Percentiles rank a stretch among this genome's conserved stretches.
phyloP scores from a whole-genome alignment of 805 yeast genomes.

The Ascoidea tarda region DNA sequence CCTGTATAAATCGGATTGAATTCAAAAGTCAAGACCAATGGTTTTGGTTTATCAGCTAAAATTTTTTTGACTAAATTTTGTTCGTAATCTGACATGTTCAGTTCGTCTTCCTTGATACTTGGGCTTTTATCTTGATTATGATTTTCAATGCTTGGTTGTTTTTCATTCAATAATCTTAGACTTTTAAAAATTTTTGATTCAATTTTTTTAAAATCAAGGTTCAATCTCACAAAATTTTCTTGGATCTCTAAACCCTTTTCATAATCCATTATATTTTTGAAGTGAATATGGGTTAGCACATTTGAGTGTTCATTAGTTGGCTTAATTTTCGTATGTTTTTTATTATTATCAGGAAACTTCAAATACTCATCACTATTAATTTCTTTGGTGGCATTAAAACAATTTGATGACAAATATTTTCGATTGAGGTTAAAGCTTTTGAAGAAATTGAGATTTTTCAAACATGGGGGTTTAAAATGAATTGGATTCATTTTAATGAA shows the following conservation, averaged over 20 bases:
- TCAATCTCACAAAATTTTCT: conserved; percentile 37
- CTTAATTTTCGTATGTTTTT: background rate
- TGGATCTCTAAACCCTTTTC: conserved; percentile 41
- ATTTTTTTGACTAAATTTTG: conserved; percentile 28
- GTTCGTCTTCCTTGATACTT: background rate
- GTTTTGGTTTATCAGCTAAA: conserved; percentile 34
- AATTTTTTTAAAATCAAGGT: conserved; percentile 40
- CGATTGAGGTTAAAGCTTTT: no score
- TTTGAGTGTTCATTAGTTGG: background rate
- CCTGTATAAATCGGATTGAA: conserved; percentile 82
- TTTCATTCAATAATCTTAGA: conserved; percentile 15
- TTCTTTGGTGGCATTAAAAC: no score
- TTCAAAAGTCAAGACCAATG: conserved; percentile 69
- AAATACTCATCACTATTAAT: no score
- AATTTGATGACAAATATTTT: no score
- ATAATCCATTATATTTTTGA: conserved; percentile 18
- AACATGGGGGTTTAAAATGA: no score
- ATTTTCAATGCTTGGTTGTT: conserved; percentile 9
- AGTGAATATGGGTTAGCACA: conserved; percentile 5
- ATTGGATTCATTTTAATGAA: no score
- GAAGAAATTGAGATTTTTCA: no score
- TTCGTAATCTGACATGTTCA: conserved; percentile 30
- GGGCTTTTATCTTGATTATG: background rate
- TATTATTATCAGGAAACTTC: background rate
- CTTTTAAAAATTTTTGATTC: conserved; percentile 32